These are phyloP conservation scores for Alternaria brassicae DNA, from an alignment of 2,329 filamentous ascomycete species.

Conservation along the genomic window DNA sequence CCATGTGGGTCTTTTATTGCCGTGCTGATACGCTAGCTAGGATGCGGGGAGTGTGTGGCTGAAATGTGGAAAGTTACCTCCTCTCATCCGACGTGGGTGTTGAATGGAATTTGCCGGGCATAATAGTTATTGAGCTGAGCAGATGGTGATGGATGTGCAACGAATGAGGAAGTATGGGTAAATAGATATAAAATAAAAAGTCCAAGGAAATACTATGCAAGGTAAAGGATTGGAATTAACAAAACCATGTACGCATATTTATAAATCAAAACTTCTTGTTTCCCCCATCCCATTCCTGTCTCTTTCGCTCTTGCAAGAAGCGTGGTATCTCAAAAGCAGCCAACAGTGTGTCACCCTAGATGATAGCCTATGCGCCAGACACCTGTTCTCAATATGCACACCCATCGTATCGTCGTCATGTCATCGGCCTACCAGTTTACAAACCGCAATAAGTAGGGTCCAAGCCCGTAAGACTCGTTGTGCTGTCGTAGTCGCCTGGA, in stretches of 20 bases:
- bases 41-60: not conserved
- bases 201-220: not conserved
- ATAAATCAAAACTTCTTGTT: not conserved
- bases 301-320: conserved; percentile 26
- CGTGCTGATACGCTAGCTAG: not conserved
- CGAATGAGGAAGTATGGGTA: no score
- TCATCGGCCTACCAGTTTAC: conserved; percentile 1
- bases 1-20: not conserved
- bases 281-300: not conserved
- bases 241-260: not conserved
- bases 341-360: conserved; percentile 1
- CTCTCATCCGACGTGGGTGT: not conserved
- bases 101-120: not conserved
- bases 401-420: not conserved
- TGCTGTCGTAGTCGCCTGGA: conserved; percentile 39
- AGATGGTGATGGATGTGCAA: not conserved
- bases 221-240: not conserved
- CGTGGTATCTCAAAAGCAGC: conserved; percentile 32
- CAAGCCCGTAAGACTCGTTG: conserved; percentile 44
- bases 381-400: not conserved
- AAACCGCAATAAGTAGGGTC: conserved; percentile 53
- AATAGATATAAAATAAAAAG: no score
- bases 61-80: not conserved
- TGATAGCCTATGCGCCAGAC: not conserved
- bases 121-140: not conserved